Percentiles rank a stretch among this genome's conserved stretches.
Conservation (phyloP, 1,139 yeast species). For the Geotrichum aggregatum region DNA sequence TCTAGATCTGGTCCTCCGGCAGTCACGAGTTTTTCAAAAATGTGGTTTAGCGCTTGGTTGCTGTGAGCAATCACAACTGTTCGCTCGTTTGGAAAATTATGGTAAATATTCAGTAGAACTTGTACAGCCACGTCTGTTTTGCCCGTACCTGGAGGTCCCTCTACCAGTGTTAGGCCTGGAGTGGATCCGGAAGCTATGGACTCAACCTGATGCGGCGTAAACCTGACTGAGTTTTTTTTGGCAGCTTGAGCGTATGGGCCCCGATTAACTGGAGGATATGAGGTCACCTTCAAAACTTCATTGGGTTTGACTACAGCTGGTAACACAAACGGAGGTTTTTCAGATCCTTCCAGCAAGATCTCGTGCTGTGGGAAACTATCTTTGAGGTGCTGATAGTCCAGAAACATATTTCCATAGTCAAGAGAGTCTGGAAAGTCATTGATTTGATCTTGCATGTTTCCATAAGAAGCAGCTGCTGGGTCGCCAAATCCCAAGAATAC, state of each 20-base stretch:
- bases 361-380: conserved; percentile 27
- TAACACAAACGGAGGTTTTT: conserved; percentile 17
- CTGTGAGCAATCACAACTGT: conserved; percentile 40
- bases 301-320: conserved; percentile 7
- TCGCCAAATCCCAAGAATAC: conserved; percentile 40
- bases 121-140: conserved; percentile 38
- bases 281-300: neutral
- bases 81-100: conserved; percentile 37
- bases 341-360: conserved; percentile 6
- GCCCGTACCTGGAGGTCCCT: conserved; percentile 50
- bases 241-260: conserved; percentile 8
- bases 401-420: conserved; percentile 30
- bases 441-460: conserved; percentile 17
- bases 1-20: conserved; percentile 27
- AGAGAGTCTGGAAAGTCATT: conserved; percentile 14
- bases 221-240: conserved; percentile 23
- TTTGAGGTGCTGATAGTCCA: conserved; percentile 28
- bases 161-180: conserved; percentile 11
- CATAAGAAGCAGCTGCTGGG: conserved; percentile 27
- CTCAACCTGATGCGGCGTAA: conserved; percentile 32
- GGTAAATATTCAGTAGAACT: conserved; percentile 30
- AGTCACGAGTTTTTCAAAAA: conserved; percentile 27
- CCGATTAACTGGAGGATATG: conserved; percentile 1
- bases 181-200: conserved; percentile 40
- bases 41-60: conserved; percentile 26